phyloP scores from a whole-genome alignment of 2,329 filamentous ascomycete species.

The Cladosporium halotolerans region DNA sequence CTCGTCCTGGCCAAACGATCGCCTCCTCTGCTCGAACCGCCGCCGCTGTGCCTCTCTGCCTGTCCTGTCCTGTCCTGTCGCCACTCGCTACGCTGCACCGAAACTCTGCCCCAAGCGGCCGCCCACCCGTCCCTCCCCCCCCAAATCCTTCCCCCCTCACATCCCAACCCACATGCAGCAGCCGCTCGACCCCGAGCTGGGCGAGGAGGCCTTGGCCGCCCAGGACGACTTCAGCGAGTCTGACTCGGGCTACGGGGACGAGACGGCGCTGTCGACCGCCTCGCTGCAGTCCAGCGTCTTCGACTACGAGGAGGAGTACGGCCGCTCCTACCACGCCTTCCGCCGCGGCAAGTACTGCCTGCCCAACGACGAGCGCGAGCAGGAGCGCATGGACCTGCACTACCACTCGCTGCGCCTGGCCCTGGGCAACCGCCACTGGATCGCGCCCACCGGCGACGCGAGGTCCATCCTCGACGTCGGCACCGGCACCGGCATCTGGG shows the following conservation, averaged over 20 bases:
- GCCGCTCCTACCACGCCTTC: constrained; percentile 21
- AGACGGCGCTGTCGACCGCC: constrained; percentile 14
- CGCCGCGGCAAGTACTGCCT: constrained; percentile 20
- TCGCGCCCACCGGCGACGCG: constrained; percentile 14
- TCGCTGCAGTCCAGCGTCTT: constrained; percentile 18
- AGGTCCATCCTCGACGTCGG: constrained; percentile 16
- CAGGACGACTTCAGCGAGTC: constrained; percentile 8
- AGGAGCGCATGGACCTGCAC: constrained; percentile 21
- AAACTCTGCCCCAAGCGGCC: too few relatives aligned
- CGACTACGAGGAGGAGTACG: constrained; percentile 21
- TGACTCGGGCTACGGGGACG: constrained; percentile 17
- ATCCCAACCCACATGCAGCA: background rate
- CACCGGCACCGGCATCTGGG: constrained; percentile 26
- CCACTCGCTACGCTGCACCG: too few relatives aligned
- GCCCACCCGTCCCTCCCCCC: too few relatives aligned
- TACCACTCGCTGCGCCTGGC: constrained; percentile 17
- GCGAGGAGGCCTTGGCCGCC: constrained; percentile 7
- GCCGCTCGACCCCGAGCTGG: constrained; percentile 1
- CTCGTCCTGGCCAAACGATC: too few relatives aligned
- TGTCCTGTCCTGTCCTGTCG: too few relatives aligned
- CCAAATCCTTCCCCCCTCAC: background rate
- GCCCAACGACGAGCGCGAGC: constrained; percentile 24
- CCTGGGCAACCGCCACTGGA: constrained; percentile 14
- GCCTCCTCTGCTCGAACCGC: too few relatives aligned
- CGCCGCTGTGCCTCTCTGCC: too few relatives aligned